Conservation (phyloP, 2,329 filamentous ascomycete genomes). For the Nannizziopsis barbatae region DNA sequence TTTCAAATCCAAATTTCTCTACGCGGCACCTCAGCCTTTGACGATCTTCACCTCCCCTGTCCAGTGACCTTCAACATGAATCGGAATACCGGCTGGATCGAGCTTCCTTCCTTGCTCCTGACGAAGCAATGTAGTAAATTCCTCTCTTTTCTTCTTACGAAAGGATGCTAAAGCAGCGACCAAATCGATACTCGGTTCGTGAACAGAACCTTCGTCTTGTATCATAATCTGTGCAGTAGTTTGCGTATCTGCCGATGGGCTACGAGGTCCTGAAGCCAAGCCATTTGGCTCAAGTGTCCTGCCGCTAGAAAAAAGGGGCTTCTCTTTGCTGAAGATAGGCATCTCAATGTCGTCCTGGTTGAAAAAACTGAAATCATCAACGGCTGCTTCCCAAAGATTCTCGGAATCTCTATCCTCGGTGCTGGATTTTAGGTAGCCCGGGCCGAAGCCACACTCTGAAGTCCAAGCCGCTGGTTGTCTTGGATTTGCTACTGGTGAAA, state of each 20-base stretch:
- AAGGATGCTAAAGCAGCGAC: slow-evolving; percentile 45
- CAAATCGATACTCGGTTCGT: slow-evolving; percentile 36
- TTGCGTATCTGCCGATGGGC: too few relatives aligned
- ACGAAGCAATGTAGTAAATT: slow-evolving; percentile 33
- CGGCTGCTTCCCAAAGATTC: slow-evolving; percentile 48
- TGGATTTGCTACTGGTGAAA: slow-evolving; percentile 28
- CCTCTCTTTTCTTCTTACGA: slow-evolving; percentile 41
- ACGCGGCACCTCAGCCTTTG: slow-evolving; percentile 24
- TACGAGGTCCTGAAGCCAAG: too few relatives aligned
- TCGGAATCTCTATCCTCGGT: slow-evolving; percentile 51
- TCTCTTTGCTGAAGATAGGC: slow-evolving; percentile 23
- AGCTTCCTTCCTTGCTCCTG: slow-evolving; percentile 15
- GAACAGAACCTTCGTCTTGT: not conserved
- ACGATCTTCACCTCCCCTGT: slow-evolving; percentile 48
- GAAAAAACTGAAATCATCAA: slow-evolving; percentile 52
- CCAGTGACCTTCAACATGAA: slow-evolving; percentile 48
- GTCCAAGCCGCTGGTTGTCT: slow-evolving; percentile 26
- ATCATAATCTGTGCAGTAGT: not conserved
- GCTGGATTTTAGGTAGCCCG: slow-evolving; percentile 41
- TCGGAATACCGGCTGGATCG: slow-evolving; percentile 17
- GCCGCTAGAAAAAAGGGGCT: too few relatives aligned
- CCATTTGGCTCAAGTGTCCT: too few relatives aligned
- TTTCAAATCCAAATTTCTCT: not conserved
- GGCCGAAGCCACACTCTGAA: slow-evolving; percentile 36
- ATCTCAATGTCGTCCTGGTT: slow-evolving; percentile 46